Evolutionary conservation across 768 basidiomycete genomes (phyloP), one percentile per base, ranked within the genome.

Genomic region (Mycena vitilis): DNA sequence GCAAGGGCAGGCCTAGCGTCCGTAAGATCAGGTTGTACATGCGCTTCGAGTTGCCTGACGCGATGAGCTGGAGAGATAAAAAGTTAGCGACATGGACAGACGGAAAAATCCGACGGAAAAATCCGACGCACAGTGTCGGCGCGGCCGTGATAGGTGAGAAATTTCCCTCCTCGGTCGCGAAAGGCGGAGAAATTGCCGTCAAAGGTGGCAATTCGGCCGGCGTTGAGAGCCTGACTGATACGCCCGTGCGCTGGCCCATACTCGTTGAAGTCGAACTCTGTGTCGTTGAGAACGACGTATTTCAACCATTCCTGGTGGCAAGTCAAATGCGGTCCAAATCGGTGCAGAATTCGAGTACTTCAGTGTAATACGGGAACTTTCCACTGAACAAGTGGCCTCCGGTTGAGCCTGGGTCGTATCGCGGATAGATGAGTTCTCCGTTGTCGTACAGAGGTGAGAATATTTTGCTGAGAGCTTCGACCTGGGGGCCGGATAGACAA

Each of bases 91-190:
- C 8, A 11, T 3, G 36, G 1, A 30, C 36, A 8, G 25, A 5
- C 12, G 20, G 16, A 30, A 16, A 60, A n/a, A n/a, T n/a, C n/a
- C n/a, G 45, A 3, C 11, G 4, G 11, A 36, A 0, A 3, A 16
- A 38, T 12, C 4, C 37, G 20, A 54, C 59, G 30, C 23, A 60
- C 69, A 4, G 60, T 44, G 36, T 70, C 69, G 15, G 44, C 34
- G 10, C 69, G 69, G 20, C 76, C 75, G 58, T 73, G 75, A 54
- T 73, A 77, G 30, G 73, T 74, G 25, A 77, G 65, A 38, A 76
- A 60, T 61, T 76, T 77, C 11, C 76, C 75, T 13, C 76, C 76
- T 7, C 70, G 70, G 45, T 65, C 69, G 30, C 67, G 65, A 68
- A 75, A 23, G 13, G 51, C 51, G 2, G 51, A 37, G 12, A 55